A percentile compares a stretch with the other conserved stretches of the same genome.
Conservation (phyloP, 345 rosid genomes). For the Reutealis trisperma region DNA sequence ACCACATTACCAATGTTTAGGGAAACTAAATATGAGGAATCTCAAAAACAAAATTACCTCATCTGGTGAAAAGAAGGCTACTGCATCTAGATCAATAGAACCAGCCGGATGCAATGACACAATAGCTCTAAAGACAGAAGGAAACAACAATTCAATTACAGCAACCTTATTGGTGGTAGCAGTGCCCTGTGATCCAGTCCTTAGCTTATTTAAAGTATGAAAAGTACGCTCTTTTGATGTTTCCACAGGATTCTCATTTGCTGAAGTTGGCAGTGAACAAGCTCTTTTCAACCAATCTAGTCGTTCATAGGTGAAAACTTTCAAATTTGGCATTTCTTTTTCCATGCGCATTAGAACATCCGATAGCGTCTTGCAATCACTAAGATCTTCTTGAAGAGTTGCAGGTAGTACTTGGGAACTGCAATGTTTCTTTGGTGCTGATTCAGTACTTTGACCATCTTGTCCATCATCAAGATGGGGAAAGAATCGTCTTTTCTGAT, state of each 20-base stretch:
- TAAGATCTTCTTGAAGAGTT: conserved; percentile 44
- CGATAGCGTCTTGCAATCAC: conserved; percentile 56
- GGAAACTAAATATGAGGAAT: background rate
- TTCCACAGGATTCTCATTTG: conserved; percentile 62
- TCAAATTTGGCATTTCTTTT: conserved; percentile 60
- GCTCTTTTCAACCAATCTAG: conserved; percentile 89
- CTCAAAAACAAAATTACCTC: conserved; percentile 52
- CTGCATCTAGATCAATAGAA: conserved; percentile 84
- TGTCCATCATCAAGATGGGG: conserved; percentile 78
- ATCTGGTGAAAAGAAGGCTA: conserved; percentile 94
- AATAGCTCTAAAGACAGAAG: conserved; percentile 77
- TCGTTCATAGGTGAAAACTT: conserved; percentile 68
- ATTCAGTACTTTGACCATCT: conserved; percentile 40
- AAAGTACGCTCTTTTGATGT: conserved; percentile 52
- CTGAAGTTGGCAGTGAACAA: conserved; percentile 54
- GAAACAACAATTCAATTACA: conserved; percentile 68
- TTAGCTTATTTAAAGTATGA: conserved; percentile 56
- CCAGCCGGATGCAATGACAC: conserved; percentile 93
- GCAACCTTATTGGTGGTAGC: conserved; percentile 59
- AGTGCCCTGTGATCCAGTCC: conserved; percentile 45
- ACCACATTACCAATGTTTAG: background rate
- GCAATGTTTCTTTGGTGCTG: conserved; percentile 53
- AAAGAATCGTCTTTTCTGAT: conserved; percentile 86
- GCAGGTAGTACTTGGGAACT: conserved; percentile 34
- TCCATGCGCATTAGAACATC: conserved; percentile 60